Evolutionary conservation across 129 eudicot species (phyloP).

Genomic region (Flaveria robusta): DNA sequence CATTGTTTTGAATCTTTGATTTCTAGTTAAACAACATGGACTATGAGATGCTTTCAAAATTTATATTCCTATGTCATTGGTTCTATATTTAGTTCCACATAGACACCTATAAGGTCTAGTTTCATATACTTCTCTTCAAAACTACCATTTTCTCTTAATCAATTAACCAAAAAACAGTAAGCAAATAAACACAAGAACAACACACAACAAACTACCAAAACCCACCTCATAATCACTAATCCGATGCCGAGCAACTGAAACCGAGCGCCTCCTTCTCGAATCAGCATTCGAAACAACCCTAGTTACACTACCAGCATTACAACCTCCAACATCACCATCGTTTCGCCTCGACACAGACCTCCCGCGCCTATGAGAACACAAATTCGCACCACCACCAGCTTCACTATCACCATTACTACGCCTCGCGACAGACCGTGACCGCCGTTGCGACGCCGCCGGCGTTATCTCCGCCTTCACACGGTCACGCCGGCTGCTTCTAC

Average conservation of each 20-base stretch:
- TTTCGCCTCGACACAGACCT: conserved; percentile 80
- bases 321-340: conserved; percentile 24
- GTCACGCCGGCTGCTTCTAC: conserved; percentile 37
- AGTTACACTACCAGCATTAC: conserved; percentile 22
- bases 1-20: too few relatives aligned
- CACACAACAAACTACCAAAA: neutral
- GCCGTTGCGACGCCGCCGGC: conserved; percentile 50
- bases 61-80: neutral
- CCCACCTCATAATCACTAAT: conserved; percentile 70
- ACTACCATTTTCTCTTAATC: neutral
- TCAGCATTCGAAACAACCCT: conserved; percentile 41
- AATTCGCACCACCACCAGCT: neutral
- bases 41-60: conserved; percentile 1
- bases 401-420: conserved; percentile 23
- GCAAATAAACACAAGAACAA: conserved; percentile 5
- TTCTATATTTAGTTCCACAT: conserved; percentile 3
- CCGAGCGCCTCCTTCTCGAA: conserved; percentile 71
- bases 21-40: too few relatives aligned
- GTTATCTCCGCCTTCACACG: conserved; percentile 38
- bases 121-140: neutral
- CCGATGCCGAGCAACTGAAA: conserved; percentile 62
- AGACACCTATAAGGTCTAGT: neutral
- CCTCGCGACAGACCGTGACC: conserved; percentile 83
- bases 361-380: conserved; percentile 41
- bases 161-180: neutral